These are phyloP conservation scores for Isoetes taiwanensis DNA, from an alignment of 75 land plant species.

Conservation along the genomic window DNA sequence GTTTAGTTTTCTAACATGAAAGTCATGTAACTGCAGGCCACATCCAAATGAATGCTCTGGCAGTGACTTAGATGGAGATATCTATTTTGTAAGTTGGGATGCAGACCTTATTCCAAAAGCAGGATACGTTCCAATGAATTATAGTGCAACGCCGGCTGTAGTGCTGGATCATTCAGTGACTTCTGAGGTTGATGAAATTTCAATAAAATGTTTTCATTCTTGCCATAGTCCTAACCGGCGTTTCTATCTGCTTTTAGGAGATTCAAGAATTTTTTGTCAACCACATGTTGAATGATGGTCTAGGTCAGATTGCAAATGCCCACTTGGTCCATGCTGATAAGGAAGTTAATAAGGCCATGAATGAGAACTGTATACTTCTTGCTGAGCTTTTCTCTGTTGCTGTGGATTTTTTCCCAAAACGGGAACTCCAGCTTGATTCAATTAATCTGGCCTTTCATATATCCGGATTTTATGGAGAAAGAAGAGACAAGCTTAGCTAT, in stretches of 20 bases:
- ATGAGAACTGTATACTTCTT: not conserved
- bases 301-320: slow-evolving; percentile 6
- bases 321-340: slow-evolving; percentile 5
- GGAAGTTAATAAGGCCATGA: not conserved
- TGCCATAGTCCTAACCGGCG: not conserved
- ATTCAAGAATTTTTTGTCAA: slow-evolving; percentile 8
- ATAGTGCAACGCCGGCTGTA: not conserved
- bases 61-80: slow-evolving; percentile 9
- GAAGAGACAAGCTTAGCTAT: not conserved
- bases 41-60: slow-evolving; percentile 9
- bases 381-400: slow-evolving; percentile 1
- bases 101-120: not conserved
- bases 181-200: slow-evolving; percentile 42
- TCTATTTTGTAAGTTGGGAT: slow-evolving; percentile 8
- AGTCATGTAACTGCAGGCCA: not conserved
- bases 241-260: not conserved
- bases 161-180: slow-evolving; percentile 56
- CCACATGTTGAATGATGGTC: not conserved
- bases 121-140: not conserved
- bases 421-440: not conserved
- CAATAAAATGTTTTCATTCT: not conserved
- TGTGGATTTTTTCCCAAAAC: not conserved
- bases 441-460: not conserved
- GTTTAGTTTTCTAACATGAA: no score
- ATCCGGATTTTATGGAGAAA: slow-evolving; percentile 11